These are phyloP conservation scores for Polychaeton citri DNA, from an alignment of 2,329 filamentous ascomycete species.

Conservation along the genomic window DNA sequence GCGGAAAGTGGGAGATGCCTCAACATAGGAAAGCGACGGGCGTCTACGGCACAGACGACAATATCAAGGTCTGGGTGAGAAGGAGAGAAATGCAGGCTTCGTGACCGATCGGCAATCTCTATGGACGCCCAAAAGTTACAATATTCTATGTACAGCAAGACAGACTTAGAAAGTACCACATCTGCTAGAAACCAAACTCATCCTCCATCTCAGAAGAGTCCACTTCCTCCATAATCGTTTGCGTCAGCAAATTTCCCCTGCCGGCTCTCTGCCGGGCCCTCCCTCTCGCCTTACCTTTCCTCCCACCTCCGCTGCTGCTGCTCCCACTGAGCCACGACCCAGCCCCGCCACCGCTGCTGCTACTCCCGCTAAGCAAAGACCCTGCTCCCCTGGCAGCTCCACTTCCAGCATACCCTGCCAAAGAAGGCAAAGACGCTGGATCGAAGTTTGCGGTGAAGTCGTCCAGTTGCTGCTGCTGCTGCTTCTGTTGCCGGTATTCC, in stretches of 20 bases:
- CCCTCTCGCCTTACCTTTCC: background rate
- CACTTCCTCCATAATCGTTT: background rate
- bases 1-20: slow-evolving; percentile 38
- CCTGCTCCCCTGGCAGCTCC: background rate
- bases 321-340: background rate
- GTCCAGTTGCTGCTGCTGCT: background rate
- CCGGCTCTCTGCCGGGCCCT: background rate
- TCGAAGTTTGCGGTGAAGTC: background rate
- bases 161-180: no score
- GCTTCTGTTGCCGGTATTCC: background rate
- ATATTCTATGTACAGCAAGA: no score
- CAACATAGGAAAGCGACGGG: slow-evolving; percentile 33
- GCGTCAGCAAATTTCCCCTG: background rate
- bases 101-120: background rate
- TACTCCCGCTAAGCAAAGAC: background rate
- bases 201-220: background rate
- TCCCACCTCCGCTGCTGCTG: background rate
- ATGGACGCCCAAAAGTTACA: no score
- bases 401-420: background rate
- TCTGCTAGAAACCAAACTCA: no score
- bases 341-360: background rate
- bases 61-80: slow-evolving; percentile 42
- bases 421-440: background rate
- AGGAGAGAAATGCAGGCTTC: slow-evolving; percentile 6
- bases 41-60: slow-evolving; percentile 37